Conservation (phyloP, 495 filamentous ascomycete genomes). For the Talaromyces liani region DNA sequence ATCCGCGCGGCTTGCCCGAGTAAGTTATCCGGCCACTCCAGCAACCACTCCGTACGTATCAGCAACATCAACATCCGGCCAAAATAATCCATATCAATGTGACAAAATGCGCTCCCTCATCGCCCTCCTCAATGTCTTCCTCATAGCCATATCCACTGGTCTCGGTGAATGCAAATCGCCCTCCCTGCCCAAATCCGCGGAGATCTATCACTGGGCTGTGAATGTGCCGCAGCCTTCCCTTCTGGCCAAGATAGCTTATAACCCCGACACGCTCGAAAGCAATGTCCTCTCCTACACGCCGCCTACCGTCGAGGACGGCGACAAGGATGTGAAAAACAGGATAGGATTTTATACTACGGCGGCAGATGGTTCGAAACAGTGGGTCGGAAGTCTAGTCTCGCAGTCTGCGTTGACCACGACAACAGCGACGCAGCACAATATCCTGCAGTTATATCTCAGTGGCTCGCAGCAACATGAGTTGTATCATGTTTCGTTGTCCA, state of each 20-base stretch:
- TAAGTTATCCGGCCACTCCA: not conserved
- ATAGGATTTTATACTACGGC: constrained; percentile 28
- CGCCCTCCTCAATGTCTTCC: constrained; percentile 9
- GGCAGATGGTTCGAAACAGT: constrained; percentile 24
- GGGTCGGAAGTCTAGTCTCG: constrained; percentile 33
- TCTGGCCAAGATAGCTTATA: constrained; percentile 35
- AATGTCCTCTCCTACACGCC: constrained; percentile 29
- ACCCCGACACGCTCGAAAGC: constrained; percentile 23
- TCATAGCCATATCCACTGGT: constrained; percentile 11
- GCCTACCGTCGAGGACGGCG: constrained; percentile 12
- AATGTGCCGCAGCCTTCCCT: constrained; percentile 25
- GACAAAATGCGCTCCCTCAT: constrained; percentile 21
- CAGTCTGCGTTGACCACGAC: constrained; percentile 16
- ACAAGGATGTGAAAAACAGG: constrained; percentile 14
- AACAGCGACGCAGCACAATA: constrained; percentile 13
- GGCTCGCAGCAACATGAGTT: constrained; percentile 21
- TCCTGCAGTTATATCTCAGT: constrained; percentile 29
- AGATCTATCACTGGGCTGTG: constrained; percentile 37
- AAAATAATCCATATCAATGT: not conserved
- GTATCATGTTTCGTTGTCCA: constrained; percentile 27
- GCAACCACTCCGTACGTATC: not conserved
- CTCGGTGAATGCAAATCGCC: constrained; percentile 11
- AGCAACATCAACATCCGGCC: not conserved
- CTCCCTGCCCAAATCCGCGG: constrained; percentile 15
- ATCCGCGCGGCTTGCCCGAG: not conserved